Conservation (phyloP, 306 rosid species). For the Corylus americana region DNA sequence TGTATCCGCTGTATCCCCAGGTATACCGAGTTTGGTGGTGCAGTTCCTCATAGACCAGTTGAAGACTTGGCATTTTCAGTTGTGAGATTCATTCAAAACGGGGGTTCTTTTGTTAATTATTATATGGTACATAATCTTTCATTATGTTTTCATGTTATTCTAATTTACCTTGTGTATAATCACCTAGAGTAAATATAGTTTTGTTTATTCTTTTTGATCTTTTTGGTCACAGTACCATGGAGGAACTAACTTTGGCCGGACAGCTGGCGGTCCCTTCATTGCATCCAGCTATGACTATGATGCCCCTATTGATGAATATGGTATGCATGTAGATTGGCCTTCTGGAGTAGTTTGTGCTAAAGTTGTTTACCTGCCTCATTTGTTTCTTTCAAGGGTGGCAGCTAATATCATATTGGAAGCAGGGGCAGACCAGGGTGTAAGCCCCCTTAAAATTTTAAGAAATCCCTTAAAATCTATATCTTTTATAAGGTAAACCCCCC, state of each 20-base stretch:
- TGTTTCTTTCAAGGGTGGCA: not conserved
- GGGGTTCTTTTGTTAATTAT: conserved; percentile 86
- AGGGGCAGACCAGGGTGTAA: not conserved
- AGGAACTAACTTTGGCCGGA: conserved; percentile 93
- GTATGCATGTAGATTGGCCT: conserved; percentile 41
- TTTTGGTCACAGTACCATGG: conserved; percentile 75
- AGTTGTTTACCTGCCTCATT: conserved; percentile 6
- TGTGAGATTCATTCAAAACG: conserved; percentile 79
- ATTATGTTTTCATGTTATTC: not conserved
- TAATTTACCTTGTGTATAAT: not conserved
- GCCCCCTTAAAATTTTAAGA: too few relatives aligned
- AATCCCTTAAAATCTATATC: too few relatives aligned
- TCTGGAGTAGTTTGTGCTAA: conserved; percentile 1
- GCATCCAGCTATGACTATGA: conserved; percentile 93
- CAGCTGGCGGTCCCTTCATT: conserved; percentile 86
- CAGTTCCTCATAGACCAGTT: conserved; percentile 78
- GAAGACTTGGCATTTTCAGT: conserved; percentile 84
- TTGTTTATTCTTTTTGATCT: conserved; percentile 2
- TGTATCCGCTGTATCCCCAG: conserved; percentile 30
- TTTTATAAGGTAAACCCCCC: too few relatives aligned
- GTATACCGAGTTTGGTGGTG: conserved; percentile 91
- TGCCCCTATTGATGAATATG: conserved; percentile 91
- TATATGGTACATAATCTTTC: conserved; percentile 62
- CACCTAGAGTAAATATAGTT: conserved; percentile 11
- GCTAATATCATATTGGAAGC: conserved; percentile 2